These are phyloP conservation scores for Mastigamoeba balamuthi DNA, from an alignment of 78 protist genomes.

Conservation along the genomic window DNA sequence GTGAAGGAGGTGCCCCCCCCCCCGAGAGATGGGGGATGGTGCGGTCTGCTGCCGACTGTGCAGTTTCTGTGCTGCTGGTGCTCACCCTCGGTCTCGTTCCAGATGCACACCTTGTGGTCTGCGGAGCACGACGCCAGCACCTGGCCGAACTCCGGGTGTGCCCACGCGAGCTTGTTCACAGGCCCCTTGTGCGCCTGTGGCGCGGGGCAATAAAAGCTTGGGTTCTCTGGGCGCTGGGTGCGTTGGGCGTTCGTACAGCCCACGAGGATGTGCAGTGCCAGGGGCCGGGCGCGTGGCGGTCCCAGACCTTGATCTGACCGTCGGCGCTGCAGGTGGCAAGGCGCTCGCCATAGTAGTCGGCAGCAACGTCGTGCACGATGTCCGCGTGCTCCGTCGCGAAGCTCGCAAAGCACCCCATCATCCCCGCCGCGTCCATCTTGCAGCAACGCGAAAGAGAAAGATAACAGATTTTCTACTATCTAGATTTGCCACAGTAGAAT, in stretches of 20 bases:
- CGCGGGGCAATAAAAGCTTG: not conserved
- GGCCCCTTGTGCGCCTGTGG: slow-evolving; percentile 69
- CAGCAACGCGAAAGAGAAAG: too few species aligned
- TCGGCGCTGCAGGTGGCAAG: slow-evolving; percentile 71
- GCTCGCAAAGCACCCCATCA: not conserved
- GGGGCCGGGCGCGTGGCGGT: slow-evolving; percentile 16
- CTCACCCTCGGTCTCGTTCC: slow-evolving; percentile 65
- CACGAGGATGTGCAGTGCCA: slow-evolving; percentile 35
- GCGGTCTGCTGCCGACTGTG: not conserved
- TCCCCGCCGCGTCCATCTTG: too few species aligned
- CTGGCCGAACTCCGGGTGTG: slow-evolving; percentile 84
- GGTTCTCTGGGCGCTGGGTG: not conserved
- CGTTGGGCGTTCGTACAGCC: not conserved
- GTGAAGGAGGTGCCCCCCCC: not conserved
- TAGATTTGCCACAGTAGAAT: too few species aligned
- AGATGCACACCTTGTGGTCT: slow-evolving; percentile 68
- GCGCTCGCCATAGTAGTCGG: slow-evolving; percentile 69
- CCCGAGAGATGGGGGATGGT: not conserved
- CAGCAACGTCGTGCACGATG: slow-evolving; percentile 52
- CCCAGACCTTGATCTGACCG: slow-evolving; percentile 52
- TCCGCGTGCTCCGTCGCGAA: slow-evolving; percentile 43
- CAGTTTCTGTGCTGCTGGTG: not conserved
- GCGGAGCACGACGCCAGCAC: slow-evolving; percentile 75
- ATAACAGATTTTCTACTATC: too few species aligned
- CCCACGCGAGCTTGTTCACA: slow-evolving; percentile 75